These are phyloP conservation scores for Lagerstroemia speciosa DNA, from an alignment of 345 rosid species.

Conservation along the genomic window DNA sequence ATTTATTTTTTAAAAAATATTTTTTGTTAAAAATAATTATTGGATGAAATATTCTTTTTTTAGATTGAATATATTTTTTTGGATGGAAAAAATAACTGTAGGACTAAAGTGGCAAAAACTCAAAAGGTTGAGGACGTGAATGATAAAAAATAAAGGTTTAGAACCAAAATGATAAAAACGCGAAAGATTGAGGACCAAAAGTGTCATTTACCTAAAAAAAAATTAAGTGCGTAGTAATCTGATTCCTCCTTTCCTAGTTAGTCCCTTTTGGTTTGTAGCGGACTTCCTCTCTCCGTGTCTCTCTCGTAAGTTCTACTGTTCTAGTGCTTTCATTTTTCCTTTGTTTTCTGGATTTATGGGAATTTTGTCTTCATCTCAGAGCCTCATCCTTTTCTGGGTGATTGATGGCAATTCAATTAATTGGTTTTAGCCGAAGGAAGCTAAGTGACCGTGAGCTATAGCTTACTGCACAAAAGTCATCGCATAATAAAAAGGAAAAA, in stretches of 20 bases:
- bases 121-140: too few relatives aligned
- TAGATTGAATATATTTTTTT: too few relatives aligned
- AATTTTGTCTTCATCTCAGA: not conserved
- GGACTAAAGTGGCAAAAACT: too few relatives aligned
- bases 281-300: not conserved
- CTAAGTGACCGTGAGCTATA: not conserved
- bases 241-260: not conserved
- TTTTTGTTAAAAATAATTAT: too few relatives aligned
- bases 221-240: not conserved
- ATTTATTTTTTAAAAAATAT: too few relatives aligned
- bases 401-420: too few relatives aligned
- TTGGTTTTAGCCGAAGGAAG: not conserved
- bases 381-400: not conserved
- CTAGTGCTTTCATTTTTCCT: not conserved
- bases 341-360: not conserved
- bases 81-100: too few relatives aligned
- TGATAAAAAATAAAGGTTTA: too few relatives aligned
- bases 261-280: slow-evolving; percentile 2
- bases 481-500: not conserved
- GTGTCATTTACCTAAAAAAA: too few relatives aligned
- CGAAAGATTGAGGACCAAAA: too few relatives aligned
- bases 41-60: too few relatives aligned
- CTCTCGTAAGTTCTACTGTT: not conserved
- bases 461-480: not conserved
- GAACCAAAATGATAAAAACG: too few relatives aligned